Base-by-base conservation (phyloP, 306 rosid species). In the Corylus avellana region DNA sequence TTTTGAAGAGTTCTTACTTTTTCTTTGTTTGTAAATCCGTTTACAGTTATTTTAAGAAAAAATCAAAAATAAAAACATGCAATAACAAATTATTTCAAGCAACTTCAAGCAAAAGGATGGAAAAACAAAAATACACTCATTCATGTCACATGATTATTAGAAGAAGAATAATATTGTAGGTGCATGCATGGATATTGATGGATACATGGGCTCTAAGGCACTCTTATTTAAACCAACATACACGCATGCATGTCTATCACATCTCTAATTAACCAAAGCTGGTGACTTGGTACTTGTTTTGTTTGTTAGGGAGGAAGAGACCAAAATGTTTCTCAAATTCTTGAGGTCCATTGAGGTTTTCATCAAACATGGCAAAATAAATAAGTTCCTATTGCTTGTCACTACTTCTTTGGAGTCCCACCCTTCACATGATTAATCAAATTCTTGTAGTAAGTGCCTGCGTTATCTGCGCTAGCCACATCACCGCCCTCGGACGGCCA, bases 401-500 rank as follows among this genome's bases (percentile, higher is more conserved):
- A 27, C 17, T 77, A 82, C n/a, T 83, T 84, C 77, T 73, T 85
- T 0, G 90, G 92, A 35, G 92, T 92, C 50, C 94, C 94, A 62
- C 73, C 29, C 25, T 51, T 84, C 5, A 66, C 90, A 55, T 84
- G 91, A 12, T 3, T 56, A 22, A 93, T 89, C 90, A 93, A 72
- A 54, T 91, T 93, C 7, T 35, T 35, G 22, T 88, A 78, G 62
- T 84, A 93, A 1, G 80, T 79, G 2, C 48, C 76, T 39, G 92
- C 94, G 72, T 88, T 91, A 0, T 80, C 74, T 2, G 3, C 0
- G 1, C 77, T 62, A 1, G 94, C 88, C 0, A 77, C 86, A 20
- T 1, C 11, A 53, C 87, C 80, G 18, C 91, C 96, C 8, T 14
- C 63, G 0, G 94, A 89, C 5, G 96, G 98, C 96, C 97, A 93